A percentile compares a stretch with the other conserved stretches of the same genome.
phyloP scores from a whole-genome alignment of 116 monocot species.

The Trichopus zeylanicus region DNA sequence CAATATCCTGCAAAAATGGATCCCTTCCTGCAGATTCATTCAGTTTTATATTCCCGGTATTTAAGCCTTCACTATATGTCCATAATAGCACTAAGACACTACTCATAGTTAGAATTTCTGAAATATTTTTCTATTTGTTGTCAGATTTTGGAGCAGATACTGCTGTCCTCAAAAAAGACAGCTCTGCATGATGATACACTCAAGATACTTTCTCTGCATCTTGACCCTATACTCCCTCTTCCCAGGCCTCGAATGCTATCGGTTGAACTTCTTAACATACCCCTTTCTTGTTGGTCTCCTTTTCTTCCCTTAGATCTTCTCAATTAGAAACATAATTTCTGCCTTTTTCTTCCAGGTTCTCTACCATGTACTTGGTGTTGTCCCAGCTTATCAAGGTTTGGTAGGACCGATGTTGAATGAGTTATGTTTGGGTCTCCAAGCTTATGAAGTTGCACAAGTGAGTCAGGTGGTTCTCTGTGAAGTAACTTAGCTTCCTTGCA shows the following conservation, averaged over 20 bases:
- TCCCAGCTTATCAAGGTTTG: slow-evolving; percentile 60
- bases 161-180: slow-evolving; percentile 78
- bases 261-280: too few relatives aligned
- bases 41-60: slow-evolving; percentile 89
- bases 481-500: neutral
- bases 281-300: neutral
- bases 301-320: neutral
- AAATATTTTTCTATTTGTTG: neutral
- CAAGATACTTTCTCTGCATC: slow-evolving; percentile 68
- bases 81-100: too few relatives aligned
- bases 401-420: slow-evolving; percentile 87
- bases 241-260: slow-evolving; percentile 89
- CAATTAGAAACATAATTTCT: neutral
- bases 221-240: slow-evolving; percentile 95
- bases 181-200: slow-evolving; percentile 84
- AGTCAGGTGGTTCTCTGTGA: slow-evolving; percentile 7
- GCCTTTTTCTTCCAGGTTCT: slow-evolving; percentile 49
- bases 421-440: slow-evolving; percentile 75
- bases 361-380: slow-evolving; percentile 83
- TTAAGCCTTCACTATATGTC: too few relatives aligned
- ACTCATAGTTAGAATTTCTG: neutral
- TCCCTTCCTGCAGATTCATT: slow-evolving; percentile 98
- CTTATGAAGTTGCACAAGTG: slow-evolving; percentile 61
- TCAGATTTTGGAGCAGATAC: slow-evolving; percentile 84
- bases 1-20: slow-evolving; percentile 59